Evolutionary conservation across 2,329 filamentous ascomycete genomes (phyloP).

Genomic region (Trichoderma arundinaceum): DNA sequence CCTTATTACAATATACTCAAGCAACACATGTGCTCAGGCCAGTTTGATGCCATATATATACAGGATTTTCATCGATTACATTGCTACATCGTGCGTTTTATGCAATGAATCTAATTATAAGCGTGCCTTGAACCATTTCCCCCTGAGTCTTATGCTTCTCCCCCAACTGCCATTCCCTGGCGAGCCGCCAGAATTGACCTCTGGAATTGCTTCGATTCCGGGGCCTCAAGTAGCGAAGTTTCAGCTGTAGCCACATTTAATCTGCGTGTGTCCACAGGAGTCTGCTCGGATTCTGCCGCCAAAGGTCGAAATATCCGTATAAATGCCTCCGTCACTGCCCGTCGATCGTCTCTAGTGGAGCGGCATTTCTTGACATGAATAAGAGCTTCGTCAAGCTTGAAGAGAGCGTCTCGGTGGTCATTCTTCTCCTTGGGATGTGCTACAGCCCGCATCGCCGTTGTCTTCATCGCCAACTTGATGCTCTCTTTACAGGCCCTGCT

Average conservation of each 20-base stretch:
- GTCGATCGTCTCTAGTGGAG: conserved; percentile 32
- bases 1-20: too few relatives aligned
- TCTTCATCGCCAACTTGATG: conserved; percentile 48
- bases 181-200: conserved; percentile 14
- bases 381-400: conserved; percentile 37
- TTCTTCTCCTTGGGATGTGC: conserved; percentile 28
- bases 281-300: conserved; percentile 6
- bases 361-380: conserved; percentile 38
- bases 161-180: conserved; percentile 17
- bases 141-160: conserved; percentile 10
- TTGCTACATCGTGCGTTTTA: too few relatives aligned
- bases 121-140: too few relatives aligned
- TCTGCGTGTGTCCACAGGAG: neutral
- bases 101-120: too few relatives aligned
- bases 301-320: conserved; percentile 31
- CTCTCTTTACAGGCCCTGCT: conserved; percentile 46
- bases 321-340: conserved; percentile 36
- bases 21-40: too few relatives aligned
- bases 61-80: too few relatives aligned
- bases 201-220: neutral
- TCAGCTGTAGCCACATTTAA: neutral
- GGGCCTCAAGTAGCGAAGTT: neutral
- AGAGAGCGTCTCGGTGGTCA: conserved; percentile 38
- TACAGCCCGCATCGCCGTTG: conserved; percentile 39
- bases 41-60: too few relatives aligned